phyloP scores from a whole-genome alignment of 2,329 filamentous ascomycete genomes.

The Emydomyces testavorans region DNA sequence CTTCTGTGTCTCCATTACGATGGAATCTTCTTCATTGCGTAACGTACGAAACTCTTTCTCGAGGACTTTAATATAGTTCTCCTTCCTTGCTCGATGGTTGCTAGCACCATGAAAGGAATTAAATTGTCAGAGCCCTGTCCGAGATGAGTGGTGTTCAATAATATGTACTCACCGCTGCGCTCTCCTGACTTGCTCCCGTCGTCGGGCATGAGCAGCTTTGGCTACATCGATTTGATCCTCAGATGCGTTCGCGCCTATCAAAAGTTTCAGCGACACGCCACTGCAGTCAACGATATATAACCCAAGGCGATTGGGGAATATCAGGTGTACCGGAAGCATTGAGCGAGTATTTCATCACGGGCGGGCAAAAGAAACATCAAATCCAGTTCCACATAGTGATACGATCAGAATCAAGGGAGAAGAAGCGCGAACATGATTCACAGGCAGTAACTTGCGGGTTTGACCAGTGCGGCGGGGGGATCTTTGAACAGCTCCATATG shows the following conservation, averaged over 20 bases:
- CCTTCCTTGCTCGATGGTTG: conserved; percentile 25
- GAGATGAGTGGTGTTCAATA: background rate
- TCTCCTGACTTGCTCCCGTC: conserved; percentile 23
- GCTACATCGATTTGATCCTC: conserved; percentile 11
- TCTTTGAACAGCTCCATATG: background rate
- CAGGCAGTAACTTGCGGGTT: background rate
- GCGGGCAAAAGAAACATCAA: background rate
- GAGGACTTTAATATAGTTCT: conserved; percentile 24
- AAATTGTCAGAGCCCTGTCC: background rate
- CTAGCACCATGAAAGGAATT: conserved; percentile 13
- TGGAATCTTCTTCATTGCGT: conserved; percentile 19
- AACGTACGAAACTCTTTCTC: conserved; percentile 22
- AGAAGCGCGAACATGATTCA: background rate
- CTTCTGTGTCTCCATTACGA: conserved; percentile 13
- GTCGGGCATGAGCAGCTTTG: conserved; percentile 18
- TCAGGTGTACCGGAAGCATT: conserved; percentile 3
- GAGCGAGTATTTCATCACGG: background rate
- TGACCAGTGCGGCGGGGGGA: background rate
- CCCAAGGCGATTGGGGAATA: background rate
- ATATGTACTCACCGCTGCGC: conserved; percentile 21
- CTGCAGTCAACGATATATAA: background rate
- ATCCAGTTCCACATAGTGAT: conserved; percentile 2
- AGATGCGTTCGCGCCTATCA: conserved; percentile 3
- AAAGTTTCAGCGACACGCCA: conserved; percentile 5
- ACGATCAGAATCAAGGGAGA: background rate